Conservation (phyloP, 352 stramenopile genomes). For the Globisporangium polare region DNA sequence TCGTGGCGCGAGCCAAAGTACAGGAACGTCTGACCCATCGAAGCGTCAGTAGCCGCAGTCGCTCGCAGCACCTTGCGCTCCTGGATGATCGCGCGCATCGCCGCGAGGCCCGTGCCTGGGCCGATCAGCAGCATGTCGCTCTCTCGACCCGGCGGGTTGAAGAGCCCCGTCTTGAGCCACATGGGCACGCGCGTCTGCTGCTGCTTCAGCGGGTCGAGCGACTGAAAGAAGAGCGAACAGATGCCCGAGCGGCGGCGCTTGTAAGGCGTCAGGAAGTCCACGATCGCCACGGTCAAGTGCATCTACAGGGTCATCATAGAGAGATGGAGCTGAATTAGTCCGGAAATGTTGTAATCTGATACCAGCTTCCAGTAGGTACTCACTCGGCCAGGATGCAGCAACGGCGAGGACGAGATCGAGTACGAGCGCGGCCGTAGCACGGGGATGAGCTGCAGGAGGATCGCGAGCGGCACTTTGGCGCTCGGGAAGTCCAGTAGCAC, state of each 20-base stretch:
- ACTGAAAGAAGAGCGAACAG: conserved; percentile 77
- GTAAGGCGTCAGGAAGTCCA: conserved; percentile 90
- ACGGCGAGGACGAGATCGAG: conserved; percentile 88
- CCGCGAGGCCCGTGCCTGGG: conserved; percentile 87
- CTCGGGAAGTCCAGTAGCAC: conserved; percentile 86
- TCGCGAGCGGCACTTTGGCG: conserved; percentile 53
- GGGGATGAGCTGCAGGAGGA: conserved; percentile 84
- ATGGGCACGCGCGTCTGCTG: conserved; percentile 48
- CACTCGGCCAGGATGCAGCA: conserved; percentile 37
- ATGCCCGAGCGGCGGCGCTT: conserved; percentile 81
- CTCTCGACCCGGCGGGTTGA: conserved; percentile 44
- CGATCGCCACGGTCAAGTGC: conserved; percentile 84
- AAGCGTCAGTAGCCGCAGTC: conserved; percentile 7
- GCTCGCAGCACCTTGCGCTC: conserved; percentile 62
- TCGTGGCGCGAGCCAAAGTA: conserved; percentile 90
- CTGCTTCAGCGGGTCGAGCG: conserved; percentile 37
- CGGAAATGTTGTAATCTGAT: not conserved
- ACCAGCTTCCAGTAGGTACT: not conserved
- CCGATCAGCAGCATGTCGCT: conserved; percentile 85
- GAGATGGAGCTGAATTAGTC: not conserved
- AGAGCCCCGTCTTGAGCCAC: conserved; percentile 87
- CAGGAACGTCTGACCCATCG: conserved; percentile 38
- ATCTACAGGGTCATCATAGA: conserved; percentile 24
- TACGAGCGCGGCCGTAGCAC: conserved; percentile 85
- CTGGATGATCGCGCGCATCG: conserved; percentile 88